phyloP scores from a whole-genome alignment of 75 land plant species.

The Selaginella tamariscina region DNA sequence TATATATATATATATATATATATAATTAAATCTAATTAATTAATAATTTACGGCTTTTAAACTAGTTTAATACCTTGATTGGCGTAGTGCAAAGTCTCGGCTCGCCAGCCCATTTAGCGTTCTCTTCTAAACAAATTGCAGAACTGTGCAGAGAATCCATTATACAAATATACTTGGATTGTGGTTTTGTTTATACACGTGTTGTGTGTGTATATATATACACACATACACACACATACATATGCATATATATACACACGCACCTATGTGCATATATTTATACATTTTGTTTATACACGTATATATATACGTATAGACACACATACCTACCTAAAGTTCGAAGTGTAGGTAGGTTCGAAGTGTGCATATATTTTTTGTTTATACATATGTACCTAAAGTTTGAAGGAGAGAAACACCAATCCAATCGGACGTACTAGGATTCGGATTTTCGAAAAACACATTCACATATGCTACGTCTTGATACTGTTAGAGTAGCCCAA shows the following conservation, averaged over 20 bases:
- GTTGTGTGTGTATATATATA: no score
- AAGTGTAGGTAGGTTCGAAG: no score
- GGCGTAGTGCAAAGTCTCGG: slow-evolving; percentile 38
- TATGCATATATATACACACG: no score
- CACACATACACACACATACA: background rate
- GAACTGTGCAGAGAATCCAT: background rate
- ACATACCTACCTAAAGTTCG: no score
- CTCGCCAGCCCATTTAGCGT: background rate
- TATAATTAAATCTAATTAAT: background rate
- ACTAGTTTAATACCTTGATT: slow-evolving; percentile 34
- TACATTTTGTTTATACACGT: no score
- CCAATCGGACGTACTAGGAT: slow-evolving; percentile 60
- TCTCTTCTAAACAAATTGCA: background rate
- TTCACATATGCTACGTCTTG: slow-evolving; percentile 56
- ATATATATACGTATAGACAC: no score
- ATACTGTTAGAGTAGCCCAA: no score
- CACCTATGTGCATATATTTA: no score
- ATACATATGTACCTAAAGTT: slow-evolving; percentile 94
- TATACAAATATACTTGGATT: background rate
- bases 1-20: background rate
- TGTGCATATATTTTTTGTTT: no score
- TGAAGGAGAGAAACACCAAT: slow-evolving; percentile 91
- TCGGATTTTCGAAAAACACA: slow-evolving; percentile 38
- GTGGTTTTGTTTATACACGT: background rate
- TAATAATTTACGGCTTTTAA: no score